These are phyloP conservation scores for Martensiomyces pterosporus DNA, from an alignment of 192 early-diverging fungal genomes.

Conservation along the genomic window DNA sequence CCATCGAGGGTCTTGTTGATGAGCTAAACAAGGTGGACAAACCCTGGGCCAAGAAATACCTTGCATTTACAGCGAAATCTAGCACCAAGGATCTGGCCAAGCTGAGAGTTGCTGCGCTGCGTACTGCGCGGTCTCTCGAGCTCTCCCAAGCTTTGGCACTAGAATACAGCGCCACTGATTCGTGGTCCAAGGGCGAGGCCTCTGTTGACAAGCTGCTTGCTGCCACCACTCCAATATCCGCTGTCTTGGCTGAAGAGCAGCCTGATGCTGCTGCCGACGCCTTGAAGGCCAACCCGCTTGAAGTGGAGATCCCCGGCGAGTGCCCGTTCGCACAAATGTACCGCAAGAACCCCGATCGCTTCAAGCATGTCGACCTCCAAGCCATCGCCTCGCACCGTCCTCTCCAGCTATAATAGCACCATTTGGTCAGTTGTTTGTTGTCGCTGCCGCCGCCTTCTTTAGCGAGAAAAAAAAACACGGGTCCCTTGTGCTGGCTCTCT, in stretches of 20 bases:
- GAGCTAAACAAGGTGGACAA: slow-evolving; percentile 4
- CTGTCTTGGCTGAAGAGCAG: not conserved
- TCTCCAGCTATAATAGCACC: slow-evolving; percentile 18
- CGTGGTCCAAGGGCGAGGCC: slow-evolving; percentile 7
- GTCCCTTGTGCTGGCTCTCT: too few relatives aligned
- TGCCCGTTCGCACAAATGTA: slow-evolving; percentile 50
- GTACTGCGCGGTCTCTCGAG: slow-evolving; percentile 8
- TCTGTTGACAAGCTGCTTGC: not conserved
- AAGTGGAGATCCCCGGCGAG: slow-evolving; percentile 20
- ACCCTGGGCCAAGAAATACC: slow-evolving; percentile 26
- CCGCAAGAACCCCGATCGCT: slow-evolving; percentile 36
- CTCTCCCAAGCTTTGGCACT: slow-evolving; percentile 27
- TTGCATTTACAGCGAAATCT: not conserved
- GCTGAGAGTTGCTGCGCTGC: slow-evolving; percentile 26
- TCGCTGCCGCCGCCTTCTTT: too few relatives aligned
- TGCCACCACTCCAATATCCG: not conserved
- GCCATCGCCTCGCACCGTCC: slow-evolving; percentile 22
- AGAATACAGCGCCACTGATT: slow-evolving; percentile 14
- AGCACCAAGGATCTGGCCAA: slow-evolving; percentile 1
- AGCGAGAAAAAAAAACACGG: too few relatives aligned
- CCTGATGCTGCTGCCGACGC: too few relatives aligned
- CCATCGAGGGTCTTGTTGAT: slow-evolving; percentile 5
- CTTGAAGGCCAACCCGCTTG: not conserved
- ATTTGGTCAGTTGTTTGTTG: too few relatives aligned
- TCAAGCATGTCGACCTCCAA: slow-evolving; percentile 30